Base-by-base conservation (phyloP, 1,139 yeast species). In the Protomyces inouyei region DNA sequence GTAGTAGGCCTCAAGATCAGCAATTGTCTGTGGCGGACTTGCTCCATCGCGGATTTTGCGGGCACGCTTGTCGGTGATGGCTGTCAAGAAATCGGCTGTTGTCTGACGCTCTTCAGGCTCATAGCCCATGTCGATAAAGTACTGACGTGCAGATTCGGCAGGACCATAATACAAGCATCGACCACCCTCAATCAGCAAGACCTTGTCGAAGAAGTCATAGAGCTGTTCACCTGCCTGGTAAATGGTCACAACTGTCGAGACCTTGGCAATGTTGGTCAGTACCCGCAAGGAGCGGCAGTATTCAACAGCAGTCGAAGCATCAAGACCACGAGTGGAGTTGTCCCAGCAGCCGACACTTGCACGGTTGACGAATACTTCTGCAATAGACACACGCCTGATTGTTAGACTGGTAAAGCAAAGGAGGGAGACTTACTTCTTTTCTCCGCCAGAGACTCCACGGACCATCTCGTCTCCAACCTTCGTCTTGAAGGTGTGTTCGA, bases 371-470 rank as follows among this genome's bases (percentile, higher is more conserved):
- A 85, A 77, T 6, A 82, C 84, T 72, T 86, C 90, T 32, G 88
- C 88, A 71, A 87, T 85, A 3, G 92, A 86, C 28, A 87, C 93
- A 75, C 95, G 85, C 23, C 43, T 38, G 43, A 9, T 6, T 38
- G 43, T 38, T 38, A 38, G 43, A 4, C 1, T 28, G 5, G 32
- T 5, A 5, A 28, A 28, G 8, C 32, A 6, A 28, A 6, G 5
- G 32, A 9, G 14, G 43, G 18, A 2, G 16, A 12, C 18, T 38
- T 14, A 38, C 76, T 87, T 87, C 70, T 93, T 80, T 76, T 87
- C 93, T 77, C 95, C 95, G 71, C 95, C 95, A 55, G 92, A 86
- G 43, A 87, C 88, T 75, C 95, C 95, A 71, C 92, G 81, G 54
- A 87, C 82, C 65, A 80, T 82, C 71, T 86, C 89, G 72, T 84